phyloP scores from a whole-genome alignment of 495 filamentous ascomycete species.

The Annulohypoxylon moriforme region DNA sequence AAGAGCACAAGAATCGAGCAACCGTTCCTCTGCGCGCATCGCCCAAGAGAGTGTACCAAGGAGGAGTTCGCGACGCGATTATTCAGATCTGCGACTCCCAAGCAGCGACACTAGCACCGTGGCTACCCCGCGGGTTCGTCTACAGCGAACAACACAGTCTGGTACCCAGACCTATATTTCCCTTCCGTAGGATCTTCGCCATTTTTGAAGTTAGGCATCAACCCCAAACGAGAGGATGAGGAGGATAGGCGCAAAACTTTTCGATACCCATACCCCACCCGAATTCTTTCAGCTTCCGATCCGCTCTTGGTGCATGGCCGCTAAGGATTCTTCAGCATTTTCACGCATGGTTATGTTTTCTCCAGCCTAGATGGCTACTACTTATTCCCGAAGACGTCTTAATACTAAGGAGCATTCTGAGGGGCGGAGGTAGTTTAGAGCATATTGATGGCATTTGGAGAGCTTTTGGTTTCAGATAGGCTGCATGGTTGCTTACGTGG shows the following conservation, averaged over 20 bases:
- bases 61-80: slow-evolving; percentile 37
- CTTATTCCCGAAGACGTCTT: slow-evolving; percentile 26
- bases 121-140: slow-evolving; percentile 31
- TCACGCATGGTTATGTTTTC: slow-evolving; percentile 12
- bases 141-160: slow-evolving; percentile 45
- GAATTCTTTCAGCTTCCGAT: slow-evolving; percentile 10
- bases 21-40: slow-evolving; percentile 9
- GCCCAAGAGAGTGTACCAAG: neutral
- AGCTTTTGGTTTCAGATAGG: slow-evolving; percentile 1
- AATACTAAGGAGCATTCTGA: slow-evolving; percentile 28
- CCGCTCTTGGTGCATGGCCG: slow-evolving; percentile 24
- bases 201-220: too few species aligned
- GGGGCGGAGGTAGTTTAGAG: slow-evolving; percentile 14
- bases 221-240: neutral
- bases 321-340: slow-evolving; percentile 5
- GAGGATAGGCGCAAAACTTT: slow-evolving; percentile 15
- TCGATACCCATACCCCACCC: slow-evolving; percentile 28
- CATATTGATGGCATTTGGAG: slow-evolving; percentile 31
- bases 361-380: slow-evolving; percentile 30
- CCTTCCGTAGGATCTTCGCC: slow-evolving; percentile 19
- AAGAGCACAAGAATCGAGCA: slow-evolving; percentile 5
- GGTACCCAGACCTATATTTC: slow-evolving; percentile 37
- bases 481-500: neutral
- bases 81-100: slow-evolving; percentile 46
- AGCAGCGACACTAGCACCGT: slow-evolving; percentile 21